Base-by-base conservation (phyloP, 345 rosid species). In the Salix udensis region DNA sequence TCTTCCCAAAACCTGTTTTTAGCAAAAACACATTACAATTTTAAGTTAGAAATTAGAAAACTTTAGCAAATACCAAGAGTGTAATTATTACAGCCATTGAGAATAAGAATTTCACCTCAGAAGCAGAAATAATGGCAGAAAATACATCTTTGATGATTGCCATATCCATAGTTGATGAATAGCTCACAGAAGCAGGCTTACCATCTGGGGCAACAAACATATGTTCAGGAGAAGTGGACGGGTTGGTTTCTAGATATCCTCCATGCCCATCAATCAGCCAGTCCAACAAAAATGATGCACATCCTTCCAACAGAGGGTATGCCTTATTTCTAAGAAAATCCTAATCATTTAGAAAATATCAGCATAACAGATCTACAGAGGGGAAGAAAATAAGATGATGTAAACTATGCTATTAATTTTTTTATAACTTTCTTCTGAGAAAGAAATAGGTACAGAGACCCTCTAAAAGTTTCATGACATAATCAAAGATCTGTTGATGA, bases 161-260 rank as follows among this genome's bases (percentile, higher is more conserved):
- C 87, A 93, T 88, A 79, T 96, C 99, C 97, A 93, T 96, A 74
- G 98, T 93, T 74, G 99, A 83, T 76, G 99, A 96, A 89, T 92
- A 90, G 89, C 98, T 93, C 78, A 96, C 95, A 76, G 88, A 81
- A 55, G 96, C 98, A 76, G 65, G 82, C 75, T 80, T 85, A 42
- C 97, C 96, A 83, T 88, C 91, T 7, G 96, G 96, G 77, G 94
- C 87, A 48, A 88, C 86, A 76, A 96, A 96, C 81, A 77, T 69
- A 82, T 93, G 98, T 73, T 96, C 99, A 26, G 98, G 99, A 79
- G 98, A 96, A 46, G 99, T 96, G 67, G 99, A 96, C 68, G 99
- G 99, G 82, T 91, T 96, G 62, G 98, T 89, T 81, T 84, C 94
- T 10, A 96, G 89, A 88, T 85, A 90, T 68, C 92, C 94, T 2